Conservation (phyloP, 352 stramenopile species). For the Elongisporangium anandrum region DNA sequence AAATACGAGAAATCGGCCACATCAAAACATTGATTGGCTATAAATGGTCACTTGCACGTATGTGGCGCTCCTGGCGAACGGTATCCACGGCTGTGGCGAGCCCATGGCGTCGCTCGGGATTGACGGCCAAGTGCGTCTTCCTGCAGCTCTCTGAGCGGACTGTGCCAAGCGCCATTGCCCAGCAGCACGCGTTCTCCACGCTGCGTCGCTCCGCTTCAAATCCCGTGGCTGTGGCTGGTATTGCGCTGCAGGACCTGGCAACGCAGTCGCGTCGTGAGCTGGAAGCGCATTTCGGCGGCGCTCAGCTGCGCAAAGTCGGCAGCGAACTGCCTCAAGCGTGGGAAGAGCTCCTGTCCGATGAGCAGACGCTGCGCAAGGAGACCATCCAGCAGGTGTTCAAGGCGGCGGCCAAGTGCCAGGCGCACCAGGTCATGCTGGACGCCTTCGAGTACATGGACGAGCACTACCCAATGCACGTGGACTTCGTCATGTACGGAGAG, state of each 20-base stretch:
- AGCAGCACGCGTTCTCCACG: not conserved
- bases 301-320: conserved; percentile 17
- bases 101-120: too few relatives aligned
- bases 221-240: conserved; percentile 7
- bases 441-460: conserved; percentile 36
- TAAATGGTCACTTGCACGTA: not conserved
- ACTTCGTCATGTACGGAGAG: conserved; percentile 38
- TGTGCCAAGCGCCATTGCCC: not conserved
- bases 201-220: not conserved
- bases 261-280: conserved; percentile 22
- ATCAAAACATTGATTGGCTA: not conserved
- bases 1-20: too few relatives aligned
- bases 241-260: conserved; percentile 28
- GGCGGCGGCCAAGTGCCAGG: conserved; percentile 16
- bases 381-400: conserved; percentile 30
- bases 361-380: conserved; percentile 4
- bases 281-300: conserved; percentile 14
- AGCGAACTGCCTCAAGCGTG: conserved; percentile 21
- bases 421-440: conserved; percentile 24
- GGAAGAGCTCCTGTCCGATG: conserved; percentile 12
- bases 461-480: conserved; percentile 21
- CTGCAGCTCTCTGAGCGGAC: not conserved
- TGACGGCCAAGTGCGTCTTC: not conserved
- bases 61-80: not conserved
- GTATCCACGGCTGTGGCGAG: not conserved